Base-by-base conservation (phyloP, 345 rosid genomes). In the Acer campestre region DNA sequence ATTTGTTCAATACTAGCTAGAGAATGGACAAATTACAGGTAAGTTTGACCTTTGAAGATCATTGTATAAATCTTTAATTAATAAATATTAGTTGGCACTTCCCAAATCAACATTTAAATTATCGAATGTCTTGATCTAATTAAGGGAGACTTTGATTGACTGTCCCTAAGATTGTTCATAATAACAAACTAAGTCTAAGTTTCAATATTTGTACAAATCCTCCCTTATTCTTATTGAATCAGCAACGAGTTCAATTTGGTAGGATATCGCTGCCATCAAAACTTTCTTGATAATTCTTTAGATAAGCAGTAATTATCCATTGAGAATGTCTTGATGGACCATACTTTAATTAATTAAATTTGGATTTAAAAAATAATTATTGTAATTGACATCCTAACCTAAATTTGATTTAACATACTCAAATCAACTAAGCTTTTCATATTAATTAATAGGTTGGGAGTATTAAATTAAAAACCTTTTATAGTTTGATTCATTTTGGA, bases 251-350 rank as follows among this genome's bases (percentile, higher is more conserved):
- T 38, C 66, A 22, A 6, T 22, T 62, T 25, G 66, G 66, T 62
- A 62, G 35, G 31, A 22, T 25, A 23, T 62, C 66, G 17, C 38
- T 62, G 2, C 12, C 23, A 22, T 25, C 16, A 22, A 63, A 27
- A 63, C 64, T 59, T 59, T 8, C 17, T 23, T 4, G 4, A 11
- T 10, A 62, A 63, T 63, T 63, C 5, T 35, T 62, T 62, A 3
- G 48, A 0, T 67, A 70, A 29, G 22, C 44, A 8, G 0, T 70
- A 29, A 29, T 53, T 25, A 18, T 18, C 74, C 17, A 31, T 55
- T 9, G 17, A 53, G 73, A 53, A 53, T 68, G 23, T 69, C 59
- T 48, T 49, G 58, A 48, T 69, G 58, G n/a, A 69, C 61, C 20
- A 18, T 20, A 18, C 63, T 59, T 1, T 20, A n/a, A 59, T 20